Percentiles rank a stretch among this genome's conserved stretches.
Evolutionary conservation across 306 rosid genomes (phyloP).

Genomic region (Castanea mollissima): DNA sequence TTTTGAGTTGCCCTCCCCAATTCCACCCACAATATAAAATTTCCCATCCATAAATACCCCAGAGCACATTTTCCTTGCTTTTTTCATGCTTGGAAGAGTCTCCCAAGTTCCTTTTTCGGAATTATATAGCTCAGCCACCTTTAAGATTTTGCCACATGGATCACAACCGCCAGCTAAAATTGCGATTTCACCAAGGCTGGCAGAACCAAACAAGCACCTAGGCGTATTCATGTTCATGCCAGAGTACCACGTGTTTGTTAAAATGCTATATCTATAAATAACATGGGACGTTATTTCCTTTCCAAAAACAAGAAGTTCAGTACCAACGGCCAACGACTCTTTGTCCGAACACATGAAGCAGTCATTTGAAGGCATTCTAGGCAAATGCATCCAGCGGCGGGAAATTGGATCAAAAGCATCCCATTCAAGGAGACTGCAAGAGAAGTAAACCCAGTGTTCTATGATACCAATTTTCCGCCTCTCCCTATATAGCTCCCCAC

Average conservation of each 20-base stretch:
- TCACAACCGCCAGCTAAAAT: conserved; percentile 79
- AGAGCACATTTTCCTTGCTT: conserved; percentile 63
- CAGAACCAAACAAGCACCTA: conserved; percentile 74
- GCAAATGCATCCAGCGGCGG: conserved; percentile 55
- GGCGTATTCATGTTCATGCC: conserved; percentile 57
- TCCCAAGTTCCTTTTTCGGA: conserved; percentile 60
- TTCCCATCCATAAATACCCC: conserved; percentile 62
- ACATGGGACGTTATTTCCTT: conserved; percentile 43
- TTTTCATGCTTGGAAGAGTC: conserved; percentile 63
- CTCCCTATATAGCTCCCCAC: conserved; percentile 56
- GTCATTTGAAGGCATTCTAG: conserved; percentile 45
- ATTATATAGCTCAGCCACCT: conserved; percentile 72
- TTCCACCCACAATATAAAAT: conserved; percentile 71
- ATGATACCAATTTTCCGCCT: conserved; percentile 51
- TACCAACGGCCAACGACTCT: conserved; percentile 86
- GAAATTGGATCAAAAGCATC: conserved; percentile 64
- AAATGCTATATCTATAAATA: conserved; percentile 57
- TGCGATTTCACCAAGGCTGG: conserved; percentile 62
- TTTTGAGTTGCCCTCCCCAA: conserved; percentile 32
- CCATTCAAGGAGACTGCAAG: conserved; percentile 64
- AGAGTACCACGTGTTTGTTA: conserved; percentile 60
- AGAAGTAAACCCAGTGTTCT: conserved; percentile 84
- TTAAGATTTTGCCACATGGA: conserved; percentile 44
- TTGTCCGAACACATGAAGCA: conserved; percentile 69
- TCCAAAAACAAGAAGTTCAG: conserved; percentile 80